phyloP scores from a whole-genome alignment of 1,284 basidiomycete species.

The Cryptococcus sp. region DNA sequence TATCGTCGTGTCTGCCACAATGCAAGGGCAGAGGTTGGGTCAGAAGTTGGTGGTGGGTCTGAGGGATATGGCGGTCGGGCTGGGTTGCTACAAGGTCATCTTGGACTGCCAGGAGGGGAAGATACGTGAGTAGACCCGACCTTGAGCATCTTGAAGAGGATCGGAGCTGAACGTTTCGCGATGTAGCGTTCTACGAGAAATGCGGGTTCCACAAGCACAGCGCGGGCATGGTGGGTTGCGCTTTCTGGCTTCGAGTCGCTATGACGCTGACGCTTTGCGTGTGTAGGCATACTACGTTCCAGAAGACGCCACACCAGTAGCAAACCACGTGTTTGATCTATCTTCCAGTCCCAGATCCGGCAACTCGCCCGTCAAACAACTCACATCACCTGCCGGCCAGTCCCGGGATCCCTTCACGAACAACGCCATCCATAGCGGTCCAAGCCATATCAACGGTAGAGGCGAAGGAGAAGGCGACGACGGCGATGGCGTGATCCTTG shows the following conservation, averaged over 20 bases:
- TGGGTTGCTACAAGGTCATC: slow-evolving; percentile 92
- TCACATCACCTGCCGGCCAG: not conserved
- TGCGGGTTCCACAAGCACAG: slow-evolving; percentile 63
- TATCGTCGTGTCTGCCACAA: slow-evolving; percentile 80
- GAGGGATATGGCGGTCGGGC: slow-evolving; percentile 70
- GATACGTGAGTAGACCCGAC: slow-evolving; percentile 69
- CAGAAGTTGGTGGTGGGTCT: slow-evolving; percentile 80
- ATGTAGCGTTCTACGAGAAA: slow-evolving; percentile 89
- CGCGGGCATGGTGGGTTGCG: slow-evolving; percentile 14
- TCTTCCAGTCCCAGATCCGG: not conserved
- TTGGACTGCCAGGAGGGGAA: slow-evolving; percentile 90
- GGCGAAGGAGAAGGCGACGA: slow-evolving; percentile 1
- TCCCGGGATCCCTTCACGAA: not conserved
- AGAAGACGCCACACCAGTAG: slow-evolving; percentile 4
- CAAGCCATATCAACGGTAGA: not conserved
- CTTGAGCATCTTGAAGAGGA: not conserved
- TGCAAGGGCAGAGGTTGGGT: slow-evolving; percentile 82
- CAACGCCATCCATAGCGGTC: not conserved
- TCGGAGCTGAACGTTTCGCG: slow-evolving; percentile 1
- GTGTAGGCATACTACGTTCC: slow-evolving; percentile 32
- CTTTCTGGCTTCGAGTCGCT: not conserved
- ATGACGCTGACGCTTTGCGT: slow-evolving; percentile 2
- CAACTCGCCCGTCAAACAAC: not conserved
- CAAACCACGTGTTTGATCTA: not conserved
- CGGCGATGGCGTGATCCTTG: not conserved